Evolutionary conservation across 140 eudicot genomes (phyloP), one percentile per base, ranked within the genome.

Genomic region (Oenanthe javanica): DNA sequence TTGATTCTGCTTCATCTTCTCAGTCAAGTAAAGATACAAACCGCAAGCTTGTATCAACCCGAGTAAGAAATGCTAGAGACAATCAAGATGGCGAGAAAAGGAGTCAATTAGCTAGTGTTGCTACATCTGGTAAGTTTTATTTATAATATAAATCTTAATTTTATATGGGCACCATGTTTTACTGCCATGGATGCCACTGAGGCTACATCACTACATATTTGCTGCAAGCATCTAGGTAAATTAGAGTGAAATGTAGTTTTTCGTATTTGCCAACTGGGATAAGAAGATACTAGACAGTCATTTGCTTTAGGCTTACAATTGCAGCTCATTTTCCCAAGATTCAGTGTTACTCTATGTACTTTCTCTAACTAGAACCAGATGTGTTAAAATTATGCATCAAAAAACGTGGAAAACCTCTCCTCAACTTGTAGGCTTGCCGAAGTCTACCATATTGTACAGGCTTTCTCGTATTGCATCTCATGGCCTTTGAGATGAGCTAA

Each of bases 21-120:
- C 98, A 89, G 89, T 84, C 89, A 59, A 87, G 85, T 66, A 74
- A 81, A 72, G 97, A 92, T 69, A 86, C 77, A 76, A 86, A 84
- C 38, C 85, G 86, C 61, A 92, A 89, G 83, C 84, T 86, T 45
- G 72, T 78, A 78, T 72, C 91, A 77, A 61, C 86, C 82, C 84
- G 89, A 31, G 88, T 79, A 69, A 85, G 84, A 78, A 87, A 51
- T 81, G 77, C 85, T 43, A 89, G 79, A 84, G 97, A 90, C 51
- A 84, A 66, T 49, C 85, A 64, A 84, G 88, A 81, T 80, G 63
- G 80, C 25, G 92, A 87, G 18, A 88, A 75, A 76, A 80, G 84
- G 72, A 83, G 81, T 31, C 79, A 74, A 19, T 81, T 85, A 40
- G 25, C 83, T 78, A 52, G 82, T 73, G n/a, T 42, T 70, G 27